phyloP scores from a whole-genome alignment of 129 eudicot species.

The Gnaphalium uliginosum region DNA sequence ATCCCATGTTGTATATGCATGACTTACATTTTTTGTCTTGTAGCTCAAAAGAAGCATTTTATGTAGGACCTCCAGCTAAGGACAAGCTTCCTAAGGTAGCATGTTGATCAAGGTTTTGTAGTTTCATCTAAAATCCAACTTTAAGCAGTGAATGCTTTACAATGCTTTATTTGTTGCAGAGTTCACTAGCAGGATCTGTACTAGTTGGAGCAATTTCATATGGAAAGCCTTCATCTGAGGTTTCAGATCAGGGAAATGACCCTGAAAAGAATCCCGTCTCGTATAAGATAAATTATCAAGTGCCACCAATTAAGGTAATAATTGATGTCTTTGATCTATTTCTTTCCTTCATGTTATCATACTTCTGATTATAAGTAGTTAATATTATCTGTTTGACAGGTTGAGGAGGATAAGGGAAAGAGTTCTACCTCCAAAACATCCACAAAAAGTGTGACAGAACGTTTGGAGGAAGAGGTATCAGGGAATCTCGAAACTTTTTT shows the following conservation, averaged over 20 bases:
- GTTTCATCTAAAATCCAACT: neutral
- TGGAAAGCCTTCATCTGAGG: slow-evolving; percentile 71
- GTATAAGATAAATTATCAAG: slow-evolving; percentile 72
- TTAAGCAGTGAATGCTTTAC: slow-evolving; percentile 14
- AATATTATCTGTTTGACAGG: slow-evolving; percentile 46
- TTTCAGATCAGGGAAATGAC: slow-evolving; percentile 50
- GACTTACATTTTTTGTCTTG: slow-evolving; percentile 20
- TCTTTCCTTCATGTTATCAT: slow-evolving; percentile 8
- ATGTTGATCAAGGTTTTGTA: neutral
- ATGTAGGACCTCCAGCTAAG: slow-evolving; percentile 83
- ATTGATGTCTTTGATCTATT: neutral
- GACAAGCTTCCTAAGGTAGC: slow-evolving; percentile 96
- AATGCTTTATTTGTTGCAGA: slow-evolving; percentile 48
- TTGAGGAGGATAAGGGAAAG: slow-evolving; percentile 78
- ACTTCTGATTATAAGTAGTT: neutral
- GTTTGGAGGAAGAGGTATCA: slow-evolving; percentile 77
- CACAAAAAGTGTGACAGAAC: slow-evolving; percentile 64
- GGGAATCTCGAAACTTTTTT: neutral
- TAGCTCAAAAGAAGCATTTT: slow-evolving; percentile 89
- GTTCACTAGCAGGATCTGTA: slow-evolving; percentile 77
- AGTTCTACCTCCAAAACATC: slow-evolving; percentile 40
- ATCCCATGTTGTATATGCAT: slow-evolving; percentile 13
- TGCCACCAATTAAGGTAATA: slow-evolving; percentile 85
- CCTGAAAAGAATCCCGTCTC: slow-evolving; percentile 78
- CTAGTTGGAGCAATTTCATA: slow-evolving; percentile 84